Base-by-base conservation (phyloP, 208 protist species). In the Trypanosoma boissoni region DNA sequence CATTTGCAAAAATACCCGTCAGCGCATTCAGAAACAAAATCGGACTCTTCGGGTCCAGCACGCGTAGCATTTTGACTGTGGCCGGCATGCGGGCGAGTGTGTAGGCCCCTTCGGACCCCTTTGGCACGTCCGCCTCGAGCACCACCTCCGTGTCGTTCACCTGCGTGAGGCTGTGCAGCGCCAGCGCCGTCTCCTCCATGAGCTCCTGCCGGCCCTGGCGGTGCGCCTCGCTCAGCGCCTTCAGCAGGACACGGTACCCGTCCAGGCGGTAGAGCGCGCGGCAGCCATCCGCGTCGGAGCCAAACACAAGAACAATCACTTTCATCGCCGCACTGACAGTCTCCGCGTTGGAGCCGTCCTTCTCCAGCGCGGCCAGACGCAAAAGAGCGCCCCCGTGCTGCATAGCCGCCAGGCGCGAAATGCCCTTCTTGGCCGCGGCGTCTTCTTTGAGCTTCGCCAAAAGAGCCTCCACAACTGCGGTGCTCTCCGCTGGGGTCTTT, bases 11-110 rank as follows among this genome's bases (percentile, higher is more conserved):
- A 52, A 91, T 90, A 24, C 82, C 82, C 12, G 80, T 86, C 31
- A 90, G 62, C n/a, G 88, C 82, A 41, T 64, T 79, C 23, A 94
- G 76, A 55, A 94, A 88, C 24, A 77, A 46, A 28, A 85, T 74
- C n/a, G 83, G 71, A 62, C 80, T 77, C 28, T 83, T 73, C 2
- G 78, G 71, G 69, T 94, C 84, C 28, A 94, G 74, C 53, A 94
- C 83, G 58, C 83, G 78, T n/a, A 94, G 75, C 84, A 94, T 94
- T 65, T 90, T 91, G 57, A 78, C 79, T 7, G 80, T 88, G 26
- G 88, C 78, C 50, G 88, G 83, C 61, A 86, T 74, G 58, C 59
- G 74, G 12, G 88, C 84, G 39, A 94, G 64, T 10, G 72, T 67
- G 42, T 86, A 75, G 16, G 82, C 74, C 5, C 88, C 83, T 54